Conservation (phyloP, 75 land plant genomes). For the Cunninghamia lanceolata region DNA sequence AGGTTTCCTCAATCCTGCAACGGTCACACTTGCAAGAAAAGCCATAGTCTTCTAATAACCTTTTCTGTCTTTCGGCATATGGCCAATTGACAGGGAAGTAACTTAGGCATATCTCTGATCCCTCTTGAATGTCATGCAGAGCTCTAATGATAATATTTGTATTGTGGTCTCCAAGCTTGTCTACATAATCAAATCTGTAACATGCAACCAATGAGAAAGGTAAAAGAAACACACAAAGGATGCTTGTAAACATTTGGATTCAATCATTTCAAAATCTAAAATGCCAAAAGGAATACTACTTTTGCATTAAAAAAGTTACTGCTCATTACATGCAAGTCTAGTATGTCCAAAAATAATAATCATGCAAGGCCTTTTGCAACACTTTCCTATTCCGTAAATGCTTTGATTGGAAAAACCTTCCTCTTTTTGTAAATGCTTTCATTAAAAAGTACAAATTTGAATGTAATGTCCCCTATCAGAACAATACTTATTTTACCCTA, state of each 20-base stretch:
- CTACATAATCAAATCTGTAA: constrained; percentile 85
- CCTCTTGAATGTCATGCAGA: constrained; percentile 78
- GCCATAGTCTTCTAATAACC: constrained; percentile 80
- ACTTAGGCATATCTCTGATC: constrained; percentile 85
- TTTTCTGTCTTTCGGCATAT: constrained; percentile 58
- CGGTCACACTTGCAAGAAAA: constrained; percentile 83
- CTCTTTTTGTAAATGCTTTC: too few species aligned
- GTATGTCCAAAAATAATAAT: neutral
- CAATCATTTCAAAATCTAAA: neutral
- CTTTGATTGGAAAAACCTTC: neutral
- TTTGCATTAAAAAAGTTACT: neutral
- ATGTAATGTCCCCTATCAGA: too few species aligned
- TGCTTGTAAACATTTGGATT: neutral
- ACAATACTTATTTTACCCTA: too few species aligned
- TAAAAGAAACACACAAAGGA: neutral
- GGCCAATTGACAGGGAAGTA: constrained; percentile 82
- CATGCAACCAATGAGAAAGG: neutral
- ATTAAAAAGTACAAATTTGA: neutral
- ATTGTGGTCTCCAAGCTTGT: constrained; percentile 39
- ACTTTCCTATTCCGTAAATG: neutral
- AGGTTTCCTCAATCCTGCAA: constrained; percentile 65
- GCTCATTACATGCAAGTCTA: neutral
- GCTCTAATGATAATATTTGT: constrained; percentile 66
- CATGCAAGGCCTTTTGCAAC: neutral
- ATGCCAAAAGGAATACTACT: neutral